Base-by-base conservation (phyloP, 2,329 filamentous ascomycete species). In the Rhynchosporium agropyri region DNA sequence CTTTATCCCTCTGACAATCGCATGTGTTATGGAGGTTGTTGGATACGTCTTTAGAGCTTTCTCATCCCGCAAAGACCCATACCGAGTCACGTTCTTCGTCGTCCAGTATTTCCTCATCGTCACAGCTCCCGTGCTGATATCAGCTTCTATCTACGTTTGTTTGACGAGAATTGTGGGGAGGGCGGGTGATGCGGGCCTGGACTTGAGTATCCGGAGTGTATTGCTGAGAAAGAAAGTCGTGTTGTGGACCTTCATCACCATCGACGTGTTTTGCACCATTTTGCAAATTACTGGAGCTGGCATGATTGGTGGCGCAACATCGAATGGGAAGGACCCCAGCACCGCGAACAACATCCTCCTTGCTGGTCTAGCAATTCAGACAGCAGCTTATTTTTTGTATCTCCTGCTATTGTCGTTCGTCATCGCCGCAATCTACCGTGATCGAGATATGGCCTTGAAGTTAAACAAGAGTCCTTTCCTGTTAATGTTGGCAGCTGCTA, bases 41-140 rank as follows among this genome's bases (percentile, higher is more conserved):
- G 81, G 81, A 46, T 84, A 84, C 68, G 70, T 79, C 58, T 79
- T 79, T 56, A 78, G 81, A 8, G 74, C 76, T 2, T 76, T 83
- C n/a, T 81, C 79, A 1, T 76, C 79, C 31, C 77, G 79, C 66
- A 74, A 78, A 50, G 77, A 84, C 64, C 83, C 83, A 0, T 85
- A 84, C 71, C 76, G 79, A 64, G 76, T 84, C 15, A 73, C 80
- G 43, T 85, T 79, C 75, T 86, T 85, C 67, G 81, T 86, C 45
- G 74, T 83, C 51, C 82, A 84, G 69, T 85, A 85, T 75, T 86
- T 86, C 76, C 84, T 84, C 76, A 84, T 86, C 71, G 83, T 86
- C 64, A 81, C 81, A 0, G 83, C 83, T 0, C 83, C 83, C 1
- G 83, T 86, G 43, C 83, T 85, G 69, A 79, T 85, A 72, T 78